A percentile compares a stretch with the other conserved stretches of the same genome.
These are phyloP conservation scores for Chytridium lagenaria DNA, from an alignment of 371 early-diverging fungal species.

Conservation along the genomic window DNA sequence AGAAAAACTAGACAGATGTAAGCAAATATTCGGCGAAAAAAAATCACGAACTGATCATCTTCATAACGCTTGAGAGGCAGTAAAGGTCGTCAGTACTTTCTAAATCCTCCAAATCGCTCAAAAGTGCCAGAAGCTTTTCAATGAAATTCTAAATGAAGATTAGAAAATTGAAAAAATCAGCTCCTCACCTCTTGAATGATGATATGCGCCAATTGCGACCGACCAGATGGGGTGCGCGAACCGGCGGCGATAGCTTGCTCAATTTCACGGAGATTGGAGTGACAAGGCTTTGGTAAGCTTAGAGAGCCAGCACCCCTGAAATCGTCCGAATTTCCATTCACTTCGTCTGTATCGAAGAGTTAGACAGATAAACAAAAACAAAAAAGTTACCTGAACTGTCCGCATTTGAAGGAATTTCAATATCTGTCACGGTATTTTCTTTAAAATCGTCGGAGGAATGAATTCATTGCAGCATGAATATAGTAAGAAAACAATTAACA, in stretches of 20 bases:
- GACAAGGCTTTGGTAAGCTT: conserved; percentile 65
- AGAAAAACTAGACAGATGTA: conserved; percentile 55
- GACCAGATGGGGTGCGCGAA: conserved; percentile 33
- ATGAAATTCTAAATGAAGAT: conserved; percentile 64
- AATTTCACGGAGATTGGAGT: conserved; percentile 70
- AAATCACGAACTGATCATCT: conserved; percentile 68
- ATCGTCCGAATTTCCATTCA: conserved; percentile 19
- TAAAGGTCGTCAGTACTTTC: conserved; percentile 76
- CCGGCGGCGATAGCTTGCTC: conserved; percentile 59
- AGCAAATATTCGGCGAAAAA: background rate
- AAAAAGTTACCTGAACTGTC: no score
- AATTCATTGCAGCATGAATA: no score
- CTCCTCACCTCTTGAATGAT: conserved; percentile 39
- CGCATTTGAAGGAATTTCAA: no score
- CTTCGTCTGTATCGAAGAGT: background rate
- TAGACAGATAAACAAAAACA: conserved; percentile 1
- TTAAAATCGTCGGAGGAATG: no score
- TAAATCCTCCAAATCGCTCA: conserved; percentile 84
- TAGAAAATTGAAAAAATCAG: background rate
- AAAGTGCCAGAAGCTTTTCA: conserved; percentile 70
- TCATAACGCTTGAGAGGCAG: conserved; percentile 71
- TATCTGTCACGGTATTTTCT: no score
- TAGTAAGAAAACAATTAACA: no score
- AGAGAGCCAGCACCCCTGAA: conserved; percentile 31
- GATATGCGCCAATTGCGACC: conserved; percentile 36